These are phyloP conservation scores for Corylus avellana DNA, from an alignment of 306 rosid species.

Conservation along the genomic window DNA sequence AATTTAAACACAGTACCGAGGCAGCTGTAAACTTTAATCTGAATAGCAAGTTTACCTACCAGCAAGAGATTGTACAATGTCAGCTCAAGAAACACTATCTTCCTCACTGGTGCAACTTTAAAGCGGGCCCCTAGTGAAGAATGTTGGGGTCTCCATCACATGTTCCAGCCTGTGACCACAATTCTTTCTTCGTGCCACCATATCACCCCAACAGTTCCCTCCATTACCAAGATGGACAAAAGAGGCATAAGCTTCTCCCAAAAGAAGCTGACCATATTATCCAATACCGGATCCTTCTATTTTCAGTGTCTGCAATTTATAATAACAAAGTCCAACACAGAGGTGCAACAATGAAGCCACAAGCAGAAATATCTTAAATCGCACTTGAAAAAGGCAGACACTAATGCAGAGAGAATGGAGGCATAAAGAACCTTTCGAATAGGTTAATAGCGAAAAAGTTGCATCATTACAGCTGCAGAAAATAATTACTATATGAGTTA, in stretches of 20 bases:
- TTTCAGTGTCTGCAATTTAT: no score
- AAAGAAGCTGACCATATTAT: neutral
- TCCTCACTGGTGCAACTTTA: neutral
- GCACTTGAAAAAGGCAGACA: neutral
- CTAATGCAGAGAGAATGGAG: neutral
- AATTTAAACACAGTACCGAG: neutral
- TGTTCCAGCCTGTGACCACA: neutral
- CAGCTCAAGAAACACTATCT: neutral
- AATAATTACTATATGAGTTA: slow-evolving; percentile 23
- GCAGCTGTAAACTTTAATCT: neutral
- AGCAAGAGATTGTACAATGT: neutral
- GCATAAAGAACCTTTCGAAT: neutral
- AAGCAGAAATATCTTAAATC: neutral
- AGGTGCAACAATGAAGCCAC: neutral
- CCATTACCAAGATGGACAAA: neutral
- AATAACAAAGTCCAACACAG: no score
- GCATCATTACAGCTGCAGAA: slow-evolving; percentile 4
- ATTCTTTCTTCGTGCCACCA: neutral
- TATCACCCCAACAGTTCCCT: neutral
- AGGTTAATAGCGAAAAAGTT: neutral
- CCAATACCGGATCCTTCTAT: neutral
- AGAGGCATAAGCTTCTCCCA: neutral
- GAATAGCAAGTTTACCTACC: neutral
- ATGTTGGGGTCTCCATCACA: neutral
- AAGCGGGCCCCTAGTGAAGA: neutral